phyloP scores from a whole-genome alignment of 129 eudicot species.

The Apium graveolens region DNA sequence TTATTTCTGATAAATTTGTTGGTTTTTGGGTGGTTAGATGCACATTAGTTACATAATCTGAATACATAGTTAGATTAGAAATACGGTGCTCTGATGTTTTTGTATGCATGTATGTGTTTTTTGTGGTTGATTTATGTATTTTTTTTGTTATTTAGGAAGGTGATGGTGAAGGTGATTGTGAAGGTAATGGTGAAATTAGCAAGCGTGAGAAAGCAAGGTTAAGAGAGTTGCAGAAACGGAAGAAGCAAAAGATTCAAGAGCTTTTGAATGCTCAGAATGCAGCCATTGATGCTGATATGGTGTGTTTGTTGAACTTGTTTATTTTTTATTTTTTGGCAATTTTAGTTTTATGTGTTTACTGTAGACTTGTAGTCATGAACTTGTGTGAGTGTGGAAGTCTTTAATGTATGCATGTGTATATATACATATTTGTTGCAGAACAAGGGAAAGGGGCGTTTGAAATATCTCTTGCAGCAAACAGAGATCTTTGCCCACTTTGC shows the following conservation, averaged over 20 bases:
- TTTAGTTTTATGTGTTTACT: background rate
- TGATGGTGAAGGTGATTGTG: too few relatives aligned
- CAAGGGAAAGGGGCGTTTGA: constrained; percentile 88
- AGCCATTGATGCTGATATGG: constrained; percentile 87
- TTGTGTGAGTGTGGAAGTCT: background rate
- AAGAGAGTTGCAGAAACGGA: constrained; percentile 71
- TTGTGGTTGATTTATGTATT: background rate
- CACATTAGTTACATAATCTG: constrained; percentile 5
- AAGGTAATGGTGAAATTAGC: constrained; percentile 46
- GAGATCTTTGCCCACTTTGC: constrained; percentile 98
- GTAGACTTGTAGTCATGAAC: background rate
- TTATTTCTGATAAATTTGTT: background rate
- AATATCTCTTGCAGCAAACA: constrained; percentile 86
- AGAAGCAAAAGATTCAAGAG: constrained; percentile 86
- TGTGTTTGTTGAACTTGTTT: constrained; percentile 12
- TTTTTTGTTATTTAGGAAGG: constrained; percentile 38
- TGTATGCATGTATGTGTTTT: background rate
- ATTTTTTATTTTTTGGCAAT: background rate
- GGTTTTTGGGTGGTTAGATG: background rate
- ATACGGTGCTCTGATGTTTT: background rate
- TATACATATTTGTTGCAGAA: constrained; percentile 34
- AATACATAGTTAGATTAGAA: too few relatives aligned
- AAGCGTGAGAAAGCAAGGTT: constrained; percentile 76
- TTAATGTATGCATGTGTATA: background rate
- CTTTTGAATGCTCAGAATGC: constrained; percentile 81